A percentile compares a stretch with the other conserved stretches of the same genome.
Conservation (phyloP, 441 rosid genomes). For the Euphorbia corollata region DNA sequence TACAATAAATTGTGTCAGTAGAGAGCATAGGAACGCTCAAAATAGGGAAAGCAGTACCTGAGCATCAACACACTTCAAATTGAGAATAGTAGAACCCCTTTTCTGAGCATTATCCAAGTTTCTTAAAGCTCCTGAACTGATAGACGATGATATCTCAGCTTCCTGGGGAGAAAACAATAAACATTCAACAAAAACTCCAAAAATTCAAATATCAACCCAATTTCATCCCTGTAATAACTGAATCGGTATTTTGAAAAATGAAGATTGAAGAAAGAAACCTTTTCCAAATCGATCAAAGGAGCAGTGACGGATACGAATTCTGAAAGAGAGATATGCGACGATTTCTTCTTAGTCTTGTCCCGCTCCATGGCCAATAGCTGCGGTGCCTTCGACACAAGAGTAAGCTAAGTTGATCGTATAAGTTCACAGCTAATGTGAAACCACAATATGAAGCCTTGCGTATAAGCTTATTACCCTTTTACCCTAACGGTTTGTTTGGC, state of each 20-base stretch:
- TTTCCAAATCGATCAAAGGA: conserved; percentile 78
- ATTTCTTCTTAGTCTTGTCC: conserved; percentile 41
- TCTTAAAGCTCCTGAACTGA: conserved; percentile 62
- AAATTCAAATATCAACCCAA: background rate
- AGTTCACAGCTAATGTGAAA: too few species aligned
- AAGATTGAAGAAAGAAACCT: conserved; percentile 29
- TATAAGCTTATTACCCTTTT: too few species aligned
- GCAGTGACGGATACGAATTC: conserved; percentile 63
- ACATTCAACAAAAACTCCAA: too few species aligned
- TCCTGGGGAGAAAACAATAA: conserved; percentile 36
- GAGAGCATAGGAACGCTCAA: background rate
- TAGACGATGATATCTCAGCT: conserved; percentile 85
- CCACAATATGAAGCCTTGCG: too few species aligned
- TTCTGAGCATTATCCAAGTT: conserved; percentile 66
- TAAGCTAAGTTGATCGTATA: background rate
- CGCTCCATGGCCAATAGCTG: conserved; percentile 25
- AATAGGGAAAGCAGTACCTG: conserved; percentile 38
- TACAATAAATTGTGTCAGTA: background rate
- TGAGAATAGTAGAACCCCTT: conserved; percentile 78
- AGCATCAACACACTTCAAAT: conserved; percentile 82
- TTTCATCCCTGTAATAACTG: background rate
- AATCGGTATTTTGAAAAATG: background rate
- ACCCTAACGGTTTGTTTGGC: too few species aligned
- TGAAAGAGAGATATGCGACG: conserved; percentile 49
- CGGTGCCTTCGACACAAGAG: background rate